Percentiles rank a stretch among this genome's conserved stretches.
phyloP scores from a whole-genome alignment of 2,329 filamentous ascomycete species.

The Paecilomyces fulvus region DNA sequence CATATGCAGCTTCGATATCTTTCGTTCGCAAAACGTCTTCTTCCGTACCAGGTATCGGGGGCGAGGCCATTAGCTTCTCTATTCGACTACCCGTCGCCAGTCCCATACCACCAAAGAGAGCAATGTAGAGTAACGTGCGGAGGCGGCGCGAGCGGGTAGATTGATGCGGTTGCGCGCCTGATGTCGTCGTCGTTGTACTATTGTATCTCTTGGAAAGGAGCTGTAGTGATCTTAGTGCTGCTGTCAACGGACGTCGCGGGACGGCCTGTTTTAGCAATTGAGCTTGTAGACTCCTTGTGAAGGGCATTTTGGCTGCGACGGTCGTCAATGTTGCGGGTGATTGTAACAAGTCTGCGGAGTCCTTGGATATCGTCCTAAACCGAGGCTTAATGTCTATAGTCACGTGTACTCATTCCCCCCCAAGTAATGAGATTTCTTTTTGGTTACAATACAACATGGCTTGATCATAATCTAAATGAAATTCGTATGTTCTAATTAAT shows the following conservation, averaged over 20 bases:
- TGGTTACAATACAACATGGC: neutral
- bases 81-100: constrained; percentile 16
- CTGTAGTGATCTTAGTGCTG: neutral
- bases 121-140: constrained; percentile 20
- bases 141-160: constrained; percentile 27
- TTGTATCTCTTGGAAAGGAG: neutral
- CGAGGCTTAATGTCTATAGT: neutral
- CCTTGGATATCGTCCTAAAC: neutral
- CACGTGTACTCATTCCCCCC: too few species aligned
- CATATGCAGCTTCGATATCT: constrained; percentile 22
- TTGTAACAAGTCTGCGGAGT: neutral
- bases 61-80: constrained; percentile 14
- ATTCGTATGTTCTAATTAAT: neutral
- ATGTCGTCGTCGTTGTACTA: neutral
- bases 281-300: neutral
- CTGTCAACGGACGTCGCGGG: neutral
- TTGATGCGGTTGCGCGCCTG: constrained; percentile 6
- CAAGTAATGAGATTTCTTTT: neutral
- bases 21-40: constrained; percentile 23
- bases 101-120: constrained; percentile 26
- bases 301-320: neutral
- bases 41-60: constrained; percentile 23
- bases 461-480: neutral
- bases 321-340: neutral
- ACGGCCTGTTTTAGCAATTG: neutral